phyloP scores from a whole-genome alignment of 306 rosid genomes.

The Amphicarpaea edgeworthii region DNA sequence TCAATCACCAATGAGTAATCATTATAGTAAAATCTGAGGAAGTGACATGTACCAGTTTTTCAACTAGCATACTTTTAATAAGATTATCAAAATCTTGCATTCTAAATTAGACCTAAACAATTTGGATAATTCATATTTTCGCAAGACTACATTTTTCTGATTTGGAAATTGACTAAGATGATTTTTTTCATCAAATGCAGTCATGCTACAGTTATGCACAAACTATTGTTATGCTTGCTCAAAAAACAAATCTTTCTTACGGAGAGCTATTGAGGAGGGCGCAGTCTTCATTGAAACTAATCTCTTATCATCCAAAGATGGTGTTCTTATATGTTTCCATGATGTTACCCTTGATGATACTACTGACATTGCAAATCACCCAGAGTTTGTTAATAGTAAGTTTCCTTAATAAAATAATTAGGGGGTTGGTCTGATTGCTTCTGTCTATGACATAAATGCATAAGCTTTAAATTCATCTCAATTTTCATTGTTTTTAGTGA shows the following conservation, averaged over 20 bases:
- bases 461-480: conserved; percentile 28
- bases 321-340: conserved; percentile 86
- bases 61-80: too few relatives aligned
- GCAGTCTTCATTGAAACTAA: conserved; percentile 96
- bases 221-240: conserved; percentile 32
- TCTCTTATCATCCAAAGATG: conserved; percentile 86
- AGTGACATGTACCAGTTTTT: too few relatives aligned
- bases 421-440: conserved; percentile 21
- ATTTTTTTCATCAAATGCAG: too few relatives aligned
- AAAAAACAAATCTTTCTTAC: conserved; percentile 46
- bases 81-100: too few relatives aligned
- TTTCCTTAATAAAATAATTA: conserved; percentile 6
- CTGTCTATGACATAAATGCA: conserved; percentile 18
- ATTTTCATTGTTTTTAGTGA: not conserved
- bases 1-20: too few relatives aligned
- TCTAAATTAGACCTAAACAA: too few relatives aligned
- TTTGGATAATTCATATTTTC: too few relatives aligned
- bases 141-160: too few relatives aligned
- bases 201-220: too few relatives aligned
- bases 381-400: conserved; percentile 67
- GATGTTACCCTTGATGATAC: conserved; percentile 77
- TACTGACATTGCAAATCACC: conserved; percentile 69
- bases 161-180: too few relatives aligned
- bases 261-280: conserved; percentile 99
- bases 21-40: too few relatives aligned